Conservation (phyloP, 2,329 filamentous ascomycete genomes). For the Botryosphaeria dothidea region DNA sequence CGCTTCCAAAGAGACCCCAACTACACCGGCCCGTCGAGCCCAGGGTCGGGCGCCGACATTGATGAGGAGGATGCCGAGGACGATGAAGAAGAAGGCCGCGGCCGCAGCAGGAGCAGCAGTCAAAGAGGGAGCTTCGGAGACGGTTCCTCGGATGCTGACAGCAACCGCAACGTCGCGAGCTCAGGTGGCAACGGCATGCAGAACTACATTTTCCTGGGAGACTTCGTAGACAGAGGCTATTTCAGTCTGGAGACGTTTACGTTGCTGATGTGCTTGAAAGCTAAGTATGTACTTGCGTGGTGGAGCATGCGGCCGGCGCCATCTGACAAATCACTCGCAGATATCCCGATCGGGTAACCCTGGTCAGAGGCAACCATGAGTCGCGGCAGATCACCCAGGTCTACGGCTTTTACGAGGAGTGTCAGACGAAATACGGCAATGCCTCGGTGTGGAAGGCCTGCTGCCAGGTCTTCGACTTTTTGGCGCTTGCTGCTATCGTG, state of each 20-base stretch:
- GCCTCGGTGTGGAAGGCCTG: slow-evolving; percentile 99
- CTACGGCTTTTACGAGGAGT: slow-evolving; percentile 99
- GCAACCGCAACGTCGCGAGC: slow-evolving; percentile 38
- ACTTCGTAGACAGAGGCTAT: slow-evolving; percentile 74
- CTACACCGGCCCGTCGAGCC: slow-evolving; percentile 54
- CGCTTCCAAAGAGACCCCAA: slow-evolving; percentile 52
- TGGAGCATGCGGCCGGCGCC: not conserved
- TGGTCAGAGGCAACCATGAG: slow-evolving; percentile 86
- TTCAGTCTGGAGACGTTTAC: slow-evolving; percentile 75
- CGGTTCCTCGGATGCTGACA: slow-evolving; percentile 41
- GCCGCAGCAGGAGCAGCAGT: slow-evolving; percentile 46
- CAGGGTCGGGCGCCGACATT: slow-evolving; percentile 42
- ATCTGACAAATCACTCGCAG: slow-evolving; percentile 38
- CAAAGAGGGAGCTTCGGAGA: slow-evolving; percentile 41
- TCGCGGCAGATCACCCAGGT: slow-evolving; percentile 98
- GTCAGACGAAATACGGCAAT: slow-evolving; percentile 97
- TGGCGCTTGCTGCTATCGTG: slow-evolving; percentile 93
- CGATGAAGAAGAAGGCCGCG: slow-evolving; percentile 50
- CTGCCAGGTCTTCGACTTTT: slow-evolving; percentile 97
- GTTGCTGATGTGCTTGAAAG: slow-evolving; percentile 70
- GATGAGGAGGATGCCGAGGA: slow-evolving; percentile 53
- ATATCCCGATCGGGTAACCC: slow-evolving; percentile 71
- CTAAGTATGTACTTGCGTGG: slow-evolving; percentile 54
- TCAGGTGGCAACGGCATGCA: slow-evolving; percentile 58
- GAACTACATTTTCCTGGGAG: slow-evolving; percentile 72